These are phyloP conservation scores for Neonectria faginata DNA, from an alignment of 2,329 filamentous ascomycete genomes.

Conservation along the genomic window DNA sequence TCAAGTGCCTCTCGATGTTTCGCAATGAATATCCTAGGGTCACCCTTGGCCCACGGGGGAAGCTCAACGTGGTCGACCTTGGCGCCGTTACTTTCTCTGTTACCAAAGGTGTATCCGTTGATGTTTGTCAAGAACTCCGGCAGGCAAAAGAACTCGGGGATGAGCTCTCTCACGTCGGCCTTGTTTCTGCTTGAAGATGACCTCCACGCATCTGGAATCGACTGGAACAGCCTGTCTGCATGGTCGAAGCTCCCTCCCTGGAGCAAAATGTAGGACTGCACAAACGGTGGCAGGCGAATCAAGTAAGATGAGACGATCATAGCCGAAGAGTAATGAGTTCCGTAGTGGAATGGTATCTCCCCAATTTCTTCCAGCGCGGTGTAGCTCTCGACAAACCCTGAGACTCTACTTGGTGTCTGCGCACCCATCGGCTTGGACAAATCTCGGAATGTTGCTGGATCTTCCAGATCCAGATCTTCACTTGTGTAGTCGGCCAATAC, in stretches of 20 bases:
- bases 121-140: constrained; percentile 95
- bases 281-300: constrained; percentile 94
- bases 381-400: constrained; percentile 86
- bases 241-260: constrained; percentile 98
- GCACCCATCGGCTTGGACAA: constrained; percentile 97
- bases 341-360: constrained; percentile 94
- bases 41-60: constrained; percentile 97
- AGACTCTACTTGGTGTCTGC: constrained; percentile 80
- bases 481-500: constrained; percentile 96
- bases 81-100: constrained; percentile 81
- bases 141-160: constrained; percentile 96
- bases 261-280: constrained; percentile 92
- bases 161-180: constrained; percentile 93
- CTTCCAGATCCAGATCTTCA: constrained; percentile 86
- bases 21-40: constrained; percentile 93
- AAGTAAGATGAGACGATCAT: constrained; percentile 99
- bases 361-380: constrained; percentile 91
- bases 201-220: constrained; percentile 88
- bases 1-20: constrained; percentile 97
- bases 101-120: constrained; percentile 94
- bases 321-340: constrained; percentile 97
- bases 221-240: constrained; percentile 94
- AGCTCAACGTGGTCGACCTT: constrained; percentile 87
- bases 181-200: constrained; percentile 92
- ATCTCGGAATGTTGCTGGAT: constrained; percentile 89